phyloP scores from a whole-genome alignment of 768 basidiomycete species.

The Fibroporia radiculosa region DNA sequence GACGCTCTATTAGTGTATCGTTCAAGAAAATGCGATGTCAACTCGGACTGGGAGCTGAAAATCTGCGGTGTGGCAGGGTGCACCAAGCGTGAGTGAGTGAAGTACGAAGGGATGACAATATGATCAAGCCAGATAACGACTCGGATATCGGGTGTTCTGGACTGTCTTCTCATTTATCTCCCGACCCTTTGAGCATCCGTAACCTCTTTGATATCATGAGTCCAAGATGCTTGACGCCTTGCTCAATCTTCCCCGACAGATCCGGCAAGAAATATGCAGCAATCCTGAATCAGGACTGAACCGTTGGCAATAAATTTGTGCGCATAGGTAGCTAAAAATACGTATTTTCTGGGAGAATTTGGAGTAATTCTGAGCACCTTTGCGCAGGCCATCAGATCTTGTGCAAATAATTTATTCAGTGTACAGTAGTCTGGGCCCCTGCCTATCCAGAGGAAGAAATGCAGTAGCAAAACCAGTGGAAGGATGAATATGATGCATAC shows the following conservation, averaged over 20 bases:
- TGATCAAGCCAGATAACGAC: too few relatives aligned
- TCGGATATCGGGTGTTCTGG: too few relatives aligned
- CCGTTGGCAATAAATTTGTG: not conserved
- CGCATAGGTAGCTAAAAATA: slow-evolving; percentile 5
- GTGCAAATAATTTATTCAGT: slow-evolving; percentile 25
- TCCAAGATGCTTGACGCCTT: slow-evolving; percentile 1
- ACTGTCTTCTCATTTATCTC: too few relatives aligned
- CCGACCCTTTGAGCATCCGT: too few relatives aligned
- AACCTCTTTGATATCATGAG: too few relatives aligned
- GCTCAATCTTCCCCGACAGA: not conserved
- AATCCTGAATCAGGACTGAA: slow-evolving; percentile 6
- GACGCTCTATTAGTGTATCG: too few relatives aligned
- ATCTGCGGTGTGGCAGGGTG: too few relatives aligned
- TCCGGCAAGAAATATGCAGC: slow-evolving; percentile 8
- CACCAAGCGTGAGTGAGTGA: too few relatives aligned
- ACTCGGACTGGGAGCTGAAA: too few relatives aligned
- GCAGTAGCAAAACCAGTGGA: not conserved
- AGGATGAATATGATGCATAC: slow-evolving; percentile 30
- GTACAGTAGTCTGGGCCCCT: slow-evolving; percentile 29
- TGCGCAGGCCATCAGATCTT: slow-evolving; percentile 18
- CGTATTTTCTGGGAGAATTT: slow-evolving; percentile 25
- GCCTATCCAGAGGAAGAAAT: slow-evolving; percentile 21
- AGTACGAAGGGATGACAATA: too few relatives aligned
- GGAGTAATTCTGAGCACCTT: slow-evolving; percentile 23
- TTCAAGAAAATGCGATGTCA: too few relatives aligned